A percentile compares a stretch with the other conserved stretches of the same genome.
These are phyloP conservation scores for Eucalyptus erythrocorys DNA, from an alignment of 345 rosid genomes.

Conservation along the genomic window DNA sequence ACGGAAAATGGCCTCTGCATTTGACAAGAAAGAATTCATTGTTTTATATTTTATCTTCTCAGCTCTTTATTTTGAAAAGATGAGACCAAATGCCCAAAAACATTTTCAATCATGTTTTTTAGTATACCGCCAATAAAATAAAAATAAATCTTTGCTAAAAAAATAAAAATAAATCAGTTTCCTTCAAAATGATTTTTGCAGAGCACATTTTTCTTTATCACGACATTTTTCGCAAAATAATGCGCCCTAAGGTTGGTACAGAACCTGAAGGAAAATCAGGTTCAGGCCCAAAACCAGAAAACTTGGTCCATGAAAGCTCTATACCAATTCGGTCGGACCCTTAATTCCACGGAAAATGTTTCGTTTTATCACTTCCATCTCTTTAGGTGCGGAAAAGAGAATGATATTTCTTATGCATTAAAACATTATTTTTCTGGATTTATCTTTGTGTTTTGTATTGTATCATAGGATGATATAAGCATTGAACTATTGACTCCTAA, in stretches of 20 bases:
- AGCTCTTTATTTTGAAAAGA: too few relatives aligned
- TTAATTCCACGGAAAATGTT: not conserved
- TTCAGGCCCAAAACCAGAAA: not conserved
- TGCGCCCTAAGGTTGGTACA: not conserved
- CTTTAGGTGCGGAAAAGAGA: not conserved
- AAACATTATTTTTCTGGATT: not conserved
- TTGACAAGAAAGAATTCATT: not conserved
- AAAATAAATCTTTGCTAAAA: too few relatives aligned
- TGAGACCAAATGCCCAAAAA: not conserved
- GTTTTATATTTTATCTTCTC: not conserved
- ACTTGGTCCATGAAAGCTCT: not conserved
- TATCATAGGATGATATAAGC: not conserved
- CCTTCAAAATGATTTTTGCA: too few relatives aligned
- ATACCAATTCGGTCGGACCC: not conserved
- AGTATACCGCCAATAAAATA: too few relatives aligned
- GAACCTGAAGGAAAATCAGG: not conserved
- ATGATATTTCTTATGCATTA: not conserved
- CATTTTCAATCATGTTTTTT: not conserved
- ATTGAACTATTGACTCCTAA: not conserved
- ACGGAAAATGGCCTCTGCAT: not conserved
- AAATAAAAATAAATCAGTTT: too few relatives aligned
- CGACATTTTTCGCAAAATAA: too few relatives aligned
- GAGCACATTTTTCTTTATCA: too few relatives aligned
- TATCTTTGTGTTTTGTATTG: not conserved
- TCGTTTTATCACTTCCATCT: not conserved